Evolutionary conservation across 441 rosid genomes (phyloP), one percentile per base, ranked within the genome.

Genomic region (Corymbia calophylla): DNA sequence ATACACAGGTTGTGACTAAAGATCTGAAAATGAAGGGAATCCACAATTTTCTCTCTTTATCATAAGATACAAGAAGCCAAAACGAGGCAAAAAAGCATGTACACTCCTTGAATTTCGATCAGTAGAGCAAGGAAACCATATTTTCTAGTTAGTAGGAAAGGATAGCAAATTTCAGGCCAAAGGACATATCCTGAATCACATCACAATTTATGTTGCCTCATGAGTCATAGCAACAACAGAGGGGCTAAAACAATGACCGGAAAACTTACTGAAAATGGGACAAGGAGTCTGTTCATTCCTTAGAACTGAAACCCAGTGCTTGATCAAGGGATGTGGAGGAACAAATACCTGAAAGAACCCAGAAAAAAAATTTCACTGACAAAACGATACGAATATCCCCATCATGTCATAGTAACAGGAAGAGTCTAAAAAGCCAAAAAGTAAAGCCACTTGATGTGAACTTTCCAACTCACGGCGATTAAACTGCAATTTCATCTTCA

Each of bases 301-400:
- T 73, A 97, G 89, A 90, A 97, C 95, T 18, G 97, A 96, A 92
- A 97, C 93, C 99, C 99, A 97, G 88, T 97, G 99, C 94, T 97
- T 97, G 92, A 97, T 95, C 94, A 97, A 92, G 29, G 99, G 99
- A 92, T 97, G 98, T 2, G 99, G 99, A 39, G 99, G 99, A 93
- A 97, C 99, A 91, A 93, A 97, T 3, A 97, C 99, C 98, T 97
- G 92, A 70, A 60, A 64, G 60, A 23, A 35, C 84, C 53, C 55
- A 44, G 23, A 39, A 6, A 73, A 64, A 54, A 14, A 70, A 21
- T n/a, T 23, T 39, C 47, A 86, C 88, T 21, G 6, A 86, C n/a
- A 54, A 53, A 54, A 60, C 17, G 13, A 86, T 55, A 9, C 12
- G 11, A 35, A 70, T 70, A 60, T n/a, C 47, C 60, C n/a, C 49